Percentiles rank a stretch among this genome's conserved stretches.
These are phyloP conservation scores for Hymenoscyphus albidus DNA, from an alignment of 2,329 filamentous ascomycete genomes.

Conservation along the genomic window DNA sequence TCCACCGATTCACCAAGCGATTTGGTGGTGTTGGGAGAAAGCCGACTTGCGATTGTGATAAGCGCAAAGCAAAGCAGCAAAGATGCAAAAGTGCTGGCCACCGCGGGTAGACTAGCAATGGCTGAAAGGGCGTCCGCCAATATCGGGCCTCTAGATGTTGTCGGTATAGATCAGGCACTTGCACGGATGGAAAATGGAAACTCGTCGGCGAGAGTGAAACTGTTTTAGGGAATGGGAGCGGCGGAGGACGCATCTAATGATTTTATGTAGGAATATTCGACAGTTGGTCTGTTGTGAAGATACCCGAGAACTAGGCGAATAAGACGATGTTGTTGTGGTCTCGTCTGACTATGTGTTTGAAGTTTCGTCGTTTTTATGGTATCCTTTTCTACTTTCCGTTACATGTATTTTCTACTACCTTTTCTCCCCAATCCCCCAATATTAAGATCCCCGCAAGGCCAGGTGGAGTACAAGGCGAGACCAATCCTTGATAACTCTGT, in stretches of 20 bases:
- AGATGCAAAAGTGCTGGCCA: constrained; percentile 8
- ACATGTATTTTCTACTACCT: neutral
- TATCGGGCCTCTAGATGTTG: constrained; percentile 50
- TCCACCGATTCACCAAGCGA: constrained; percentile 25
- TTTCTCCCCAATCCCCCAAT: neutral
- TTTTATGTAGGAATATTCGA: constrained; percentile 8
- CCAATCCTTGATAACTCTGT: constrained; percentile 68
- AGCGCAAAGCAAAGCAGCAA: constrained; percentile 16
- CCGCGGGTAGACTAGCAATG: constrained; percentile 21
- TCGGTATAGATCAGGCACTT: constrained; percentile 60
- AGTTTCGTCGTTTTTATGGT: neutral
- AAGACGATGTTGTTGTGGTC: neutral
- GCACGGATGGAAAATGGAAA: constrained; percentile 47
- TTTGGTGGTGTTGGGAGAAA: constrained; percentile 33
- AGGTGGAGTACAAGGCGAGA: constrained; percentile 76
- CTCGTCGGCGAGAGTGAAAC: constrained; percentile 18
- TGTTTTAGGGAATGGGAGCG: constrained; percentile 15
- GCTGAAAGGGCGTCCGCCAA: constrained; percentile 23
- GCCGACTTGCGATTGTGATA: constrained; percentile 30
- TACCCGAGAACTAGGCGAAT: constrained; percentile 5
- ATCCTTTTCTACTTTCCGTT: neutral
- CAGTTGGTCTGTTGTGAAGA: constrained; percentile 9
- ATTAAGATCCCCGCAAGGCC: constrained; percentile 55
- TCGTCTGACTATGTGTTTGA: neutral
- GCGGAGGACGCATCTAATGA: constrained; percentile 1